Conservation (phyloP, 2,329 filamentous ascomycete species). For the Pestalotiopsis sp. region DNA sequence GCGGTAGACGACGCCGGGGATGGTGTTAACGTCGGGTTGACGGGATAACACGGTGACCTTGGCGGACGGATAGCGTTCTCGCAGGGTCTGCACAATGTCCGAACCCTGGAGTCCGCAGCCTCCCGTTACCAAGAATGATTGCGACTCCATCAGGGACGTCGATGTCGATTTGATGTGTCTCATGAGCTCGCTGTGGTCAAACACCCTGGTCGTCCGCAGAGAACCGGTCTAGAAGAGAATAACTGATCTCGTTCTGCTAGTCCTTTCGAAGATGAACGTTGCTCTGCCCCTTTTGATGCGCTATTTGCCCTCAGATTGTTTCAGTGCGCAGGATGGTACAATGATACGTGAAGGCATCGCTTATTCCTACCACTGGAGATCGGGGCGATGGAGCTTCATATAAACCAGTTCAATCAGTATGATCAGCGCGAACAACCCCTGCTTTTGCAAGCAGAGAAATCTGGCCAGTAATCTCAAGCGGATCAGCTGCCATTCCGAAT, state of each 20-base stretch:
- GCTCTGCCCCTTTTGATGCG: too few relatives aligned
- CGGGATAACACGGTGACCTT: slow-evolving; percentile 53
- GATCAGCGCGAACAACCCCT: background rate
- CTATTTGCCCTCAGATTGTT: too few relatives aligned
- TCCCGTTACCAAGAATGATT: slow-evolving; percentile 48
- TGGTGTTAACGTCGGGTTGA: slow-evolving; percentile 48
- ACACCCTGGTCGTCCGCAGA: background rate
- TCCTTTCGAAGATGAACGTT: too few relatives aligned
- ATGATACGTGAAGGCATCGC: background rate
- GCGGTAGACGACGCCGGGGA: slow-evolving; percentile 52
- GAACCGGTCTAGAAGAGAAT: background rate
- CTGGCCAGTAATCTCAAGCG: background rate
- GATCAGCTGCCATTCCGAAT: background rate
- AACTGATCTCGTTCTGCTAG: too few relatives aligned
- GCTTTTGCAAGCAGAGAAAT: background rate
- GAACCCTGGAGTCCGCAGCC: slow-evolving; percentile 59
- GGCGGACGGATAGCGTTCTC: slow-evolving; percentile 23
- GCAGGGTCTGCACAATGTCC: slow-evolving; percentile 56
- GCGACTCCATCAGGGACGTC: slow-evolving; percentile 10
- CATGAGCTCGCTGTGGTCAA: background rate
- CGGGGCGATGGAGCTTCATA: background rate
- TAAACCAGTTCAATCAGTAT: background rate
- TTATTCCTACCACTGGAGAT: background rate
- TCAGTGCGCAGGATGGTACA: background rate
- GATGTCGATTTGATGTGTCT: background rate